Conservation (phyloP, 768 basidiomycete species). For the Rhizopogon roseolus region DNA sequence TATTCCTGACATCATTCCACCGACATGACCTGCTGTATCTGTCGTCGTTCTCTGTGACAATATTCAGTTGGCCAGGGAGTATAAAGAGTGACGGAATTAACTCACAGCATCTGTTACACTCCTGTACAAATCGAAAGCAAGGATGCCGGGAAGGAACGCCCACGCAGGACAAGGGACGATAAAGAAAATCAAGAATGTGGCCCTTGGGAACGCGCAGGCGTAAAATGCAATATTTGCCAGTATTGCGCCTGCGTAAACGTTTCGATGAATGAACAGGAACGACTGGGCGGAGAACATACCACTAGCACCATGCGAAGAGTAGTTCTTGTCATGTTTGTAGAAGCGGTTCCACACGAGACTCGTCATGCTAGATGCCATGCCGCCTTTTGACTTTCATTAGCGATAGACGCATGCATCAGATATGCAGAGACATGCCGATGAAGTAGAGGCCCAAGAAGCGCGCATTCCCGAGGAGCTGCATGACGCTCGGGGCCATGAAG, state of each 20-base stretch:
- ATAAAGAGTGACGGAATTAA: background rate
- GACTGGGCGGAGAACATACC: slow-evolving; percentile 37
- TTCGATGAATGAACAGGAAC: slow-evolving; percentile 4
- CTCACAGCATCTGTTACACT: slow-evolving; percentile 31
- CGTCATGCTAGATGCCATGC: slow-evolving; percentile 48
- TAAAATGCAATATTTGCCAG: slow-evolving; percentile 68
- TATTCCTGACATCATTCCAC: slow-evolving; percentile 57
- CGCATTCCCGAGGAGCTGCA: slow-evolving; percentile 58
- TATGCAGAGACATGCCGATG: slow-evolving; percentile 42
- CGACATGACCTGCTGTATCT: slow-evolving; percentile 67
- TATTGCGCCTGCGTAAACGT: slow-evolving; percentile 50
- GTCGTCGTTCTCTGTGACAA: slow-evolving; percentile 41
- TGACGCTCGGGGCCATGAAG: slow-evolving; percentile 67
- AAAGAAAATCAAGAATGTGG: slow-evolving; percentile 67
- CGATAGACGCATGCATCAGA: background rate
- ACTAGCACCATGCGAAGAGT: slow-evolving; percentile 62
- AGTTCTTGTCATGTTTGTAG: slow-evolving; percentile 17
- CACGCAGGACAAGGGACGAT: slow-evolving; percentile 80
- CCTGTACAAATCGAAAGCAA: slow-evolving; percentile 29
- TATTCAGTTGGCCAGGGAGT: background rate
- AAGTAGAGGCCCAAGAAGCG: slow-evolving; percentile 73
- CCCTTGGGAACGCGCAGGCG: slow-evolving; percentile 62
- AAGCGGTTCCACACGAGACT: slow-evolving; percentile 43
- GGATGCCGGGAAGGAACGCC: slow-evolving; percentile 61
- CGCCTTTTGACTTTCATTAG: slow-evolving; percentile 38